A percentile compares a stretch with the other conserved stretches of the same genome.
phyloP scores from a whole-genome alignment of 805 yeast genomes.

The Wickerhamia fluorescens region DNA sequence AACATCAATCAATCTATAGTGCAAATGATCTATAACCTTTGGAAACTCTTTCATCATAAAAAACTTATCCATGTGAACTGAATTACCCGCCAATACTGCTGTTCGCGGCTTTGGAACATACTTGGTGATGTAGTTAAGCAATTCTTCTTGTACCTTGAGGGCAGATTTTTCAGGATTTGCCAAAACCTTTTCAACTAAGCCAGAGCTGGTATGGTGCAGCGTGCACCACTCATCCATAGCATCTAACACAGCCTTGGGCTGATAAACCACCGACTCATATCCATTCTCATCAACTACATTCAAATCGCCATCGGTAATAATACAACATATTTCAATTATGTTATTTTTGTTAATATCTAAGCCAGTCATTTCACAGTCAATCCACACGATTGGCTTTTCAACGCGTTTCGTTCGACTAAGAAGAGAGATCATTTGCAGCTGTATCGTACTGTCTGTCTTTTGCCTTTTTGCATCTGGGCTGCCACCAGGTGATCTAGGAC shows the following conservation, averaged over 20 bases:
- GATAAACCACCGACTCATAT: constrained; percentile 76
- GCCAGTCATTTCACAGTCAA: constrained; percentile 99
- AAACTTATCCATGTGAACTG: constrained; percentile 84
- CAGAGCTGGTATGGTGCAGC: constrained; percentile 68
- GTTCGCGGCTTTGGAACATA: constrained; percentile 44
- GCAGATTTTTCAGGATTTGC: constrained; percentile 45
- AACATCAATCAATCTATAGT: constrained; percentile 84
- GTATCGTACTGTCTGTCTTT: neutral
- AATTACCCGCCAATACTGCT: constrained; percentile 84
- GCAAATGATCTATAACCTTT: constrained; percentile 47
- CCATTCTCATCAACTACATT: constrained; percentile 63
- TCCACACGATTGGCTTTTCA: constrained; percentile 66
- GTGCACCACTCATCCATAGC: constrained; percentile 87
- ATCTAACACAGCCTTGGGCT: constrained; percentile 53
- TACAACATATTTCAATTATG: constrained; percentile 87
- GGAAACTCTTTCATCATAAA: constrained; percentile 86
- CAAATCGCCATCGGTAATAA: constrained; percentile 79
- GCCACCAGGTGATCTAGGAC: too few relatives aligned
- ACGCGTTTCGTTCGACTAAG: constrained; percentile 2
- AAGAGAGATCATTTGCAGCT: neutral
- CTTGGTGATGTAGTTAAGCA: constrained; percentile 52
- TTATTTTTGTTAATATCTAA: constrained; percentile 65
- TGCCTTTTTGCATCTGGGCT: too few relatives aligned
- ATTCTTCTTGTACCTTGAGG: constrained; percentile 56
- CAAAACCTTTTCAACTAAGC: constrained; percentile 68